Conservation (phyloP, 129 eudicot species). For the Centaurea solstitialis region DNA sequence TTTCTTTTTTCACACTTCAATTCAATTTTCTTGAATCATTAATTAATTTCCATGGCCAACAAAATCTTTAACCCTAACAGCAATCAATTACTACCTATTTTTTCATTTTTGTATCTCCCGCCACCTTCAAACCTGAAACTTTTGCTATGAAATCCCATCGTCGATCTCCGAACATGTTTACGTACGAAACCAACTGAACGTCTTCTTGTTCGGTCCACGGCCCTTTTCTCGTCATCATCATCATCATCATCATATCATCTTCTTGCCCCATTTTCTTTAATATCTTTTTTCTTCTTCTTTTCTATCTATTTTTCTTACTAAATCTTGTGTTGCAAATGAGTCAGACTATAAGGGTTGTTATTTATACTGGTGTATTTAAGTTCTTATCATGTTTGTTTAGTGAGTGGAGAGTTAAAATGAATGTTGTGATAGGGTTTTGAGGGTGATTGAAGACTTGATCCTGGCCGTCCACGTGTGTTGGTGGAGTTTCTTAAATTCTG, state of each 20-base stretch:
- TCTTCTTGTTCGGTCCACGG: slow-evolving; percentile 99
- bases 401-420: slow-evolving; percentile 26
- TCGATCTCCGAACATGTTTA: slow-evolving; percentile 80
- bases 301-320: neutral
- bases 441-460: slow-evolving; percentile 26
- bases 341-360: slow-evolving; percentile 18
- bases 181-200: slow-evolving; percentile 67
- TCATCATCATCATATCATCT: slow-evolving; percentile 32
- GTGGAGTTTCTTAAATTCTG: slow-evolving; percentile 24
- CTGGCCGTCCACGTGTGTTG: slow-evolving; percentile 27
- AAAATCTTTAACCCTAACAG: slow-evolving; percentile 25
- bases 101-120: slow-evolving; percentile 70
- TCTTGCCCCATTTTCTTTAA: slow-evolving; percentile 29
- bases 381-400: slow-evolving; percentile 17
- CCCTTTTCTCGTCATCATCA: slow-evolving; percentile 60
- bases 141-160: slow-evolving; percentile 96
- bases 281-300: slow-evolving; percentile 10
- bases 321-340: slow-evolving; percentile 10
- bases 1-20: neutral
- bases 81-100: slow-evolving; percentile 40
- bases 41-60: slow-evolving; percentile 20
- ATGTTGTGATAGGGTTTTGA: slow-evolving; percentile 41
- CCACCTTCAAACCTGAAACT: slow-evolving; percentile 99
- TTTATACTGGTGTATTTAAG: slow-evolving; percentile 12
- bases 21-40: slow-evolving; percentile 15